Conservation (phyloP, 441 rosid genomes). For the Arabidopsis lyrata region DNA sequence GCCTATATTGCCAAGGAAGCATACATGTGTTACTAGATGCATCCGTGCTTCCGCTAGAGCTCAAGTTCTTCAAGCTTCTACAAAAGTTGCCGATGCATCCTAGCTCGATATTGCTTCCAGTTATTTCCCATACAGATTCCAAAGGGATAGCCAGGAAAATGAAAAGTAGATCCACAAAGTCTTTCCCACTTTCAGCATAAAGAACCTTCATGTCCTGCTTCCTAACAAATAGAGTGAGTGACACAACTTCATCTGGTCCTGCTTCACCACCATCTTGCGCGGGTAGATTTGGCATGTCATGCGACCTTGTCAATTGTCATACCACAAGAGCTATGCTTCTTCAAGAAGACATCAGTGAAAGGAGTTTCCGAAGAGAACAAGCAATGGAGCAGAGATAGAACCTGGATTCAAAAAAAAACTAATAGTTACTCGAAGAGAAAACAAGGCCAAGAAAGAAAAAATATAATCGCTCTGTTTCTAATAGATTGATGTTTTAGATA, state of each 20-base stretch:
- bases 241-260: not conserved
- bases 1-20: not conserved
- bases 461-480: too few species aligned
- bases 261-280: not conserved
- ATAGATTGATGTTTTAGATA: too few species aligned
- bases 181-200: not conserved
- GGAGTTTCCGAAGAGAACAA: too few species aligned
- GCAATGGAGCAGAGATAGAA: too few species aligned
- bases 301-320: not conserved
- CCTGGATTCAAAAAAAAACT: too few species aligned
- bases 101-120: not conserved
- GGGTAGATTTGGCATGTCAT: not conserved
- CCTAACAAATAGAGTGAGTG: not conserved
- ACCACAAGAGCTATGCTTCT: not conserved
- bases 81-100: not conserved
- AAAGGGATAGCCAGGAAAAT: not conserved
- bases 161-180: not conserved
- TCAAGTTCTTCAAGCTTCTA: not conserved
- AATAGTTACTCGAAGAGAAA: too few species aligned
- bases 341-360: too few species aligned
- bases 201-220: not conserved
- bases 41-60: not conserved
- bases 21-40: not conserved
- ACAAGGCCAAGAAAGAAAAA: too few species aligned
- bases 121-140: not conserved